These are phyloP conservation scores for Zymoseptoria passerinii DNA, from an alignment of 2,329 filamentous ascomycete genomes.

Conservation along the genomic window DNA sequence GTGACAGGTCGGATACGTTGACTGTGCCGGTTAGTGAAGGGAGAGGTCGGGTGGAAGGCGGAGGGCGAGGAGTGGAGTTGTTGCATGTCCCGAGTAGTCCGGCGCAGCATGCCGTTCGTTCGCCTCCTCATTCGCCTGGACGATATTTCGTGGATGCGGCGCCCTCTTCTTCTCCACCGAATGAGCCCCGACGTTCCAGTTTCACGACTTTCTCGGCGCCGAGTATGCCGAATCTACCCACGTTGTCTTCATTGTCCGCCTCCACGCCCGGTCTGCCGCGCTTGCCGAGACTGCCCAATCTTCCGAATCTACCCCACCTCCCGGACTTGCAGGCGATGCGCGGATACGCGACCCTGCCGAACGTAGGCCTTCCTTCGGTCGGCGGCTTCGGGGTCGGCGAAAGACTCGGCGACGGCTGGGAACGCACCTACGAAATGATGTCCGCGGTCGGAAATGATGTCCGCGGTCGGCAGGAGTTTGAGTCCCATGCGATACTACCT, in stretches of 20 bases:
- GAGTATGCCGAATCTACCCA: constrained; percentile 24
- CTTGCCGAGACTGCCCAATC: constrained; percentile 22
- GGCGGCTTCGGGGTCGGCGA: constrained; percentile 8
- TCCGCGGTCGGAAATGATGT: constrained; percentile 40
- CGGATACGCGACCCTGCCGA: constrained; percentile 24
- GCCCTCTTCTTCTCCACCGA: background rate
- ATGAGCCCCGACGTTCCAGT: constrained; percentile 21
- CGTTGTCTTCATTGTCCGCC: constrained; percentile 17
- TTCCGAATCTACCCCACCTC: constrained; percentile 25
- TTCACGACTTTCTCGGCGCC: constrained; percentile 24
- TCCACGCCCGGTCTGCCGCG: constrained; percentile 21
- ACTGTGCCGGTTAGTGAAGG: constrained; percentile 2
- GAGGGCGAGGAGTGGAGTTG: constrained; percentile 1
- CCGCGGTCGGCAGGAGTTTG: constrained; percentile 37
- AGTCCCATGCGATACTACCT: constrained; percentile 41
- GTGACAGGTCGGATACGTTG: background rate
- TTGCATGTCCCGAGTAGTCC: constrained; percentile 14
- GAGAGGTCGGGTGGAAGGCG: constrained; percentile 1
- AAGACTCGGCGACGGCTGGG: constrained; percentile 23
- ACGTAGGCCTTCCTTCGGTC: constrained; percentile 1
- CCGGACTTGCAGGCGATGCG: constrained; percentile 19
- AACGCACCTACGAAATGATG: constrained; percentile 39
- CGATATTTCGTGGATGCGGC: constrained; percentile 27
- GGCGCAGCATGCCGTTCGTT: constrained; percentile 5
- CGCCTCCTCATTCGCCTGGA: constrained; percentile 21